Conservation (phyloP, 345 rosid genomes). For the Salix dunnii region DNA sequence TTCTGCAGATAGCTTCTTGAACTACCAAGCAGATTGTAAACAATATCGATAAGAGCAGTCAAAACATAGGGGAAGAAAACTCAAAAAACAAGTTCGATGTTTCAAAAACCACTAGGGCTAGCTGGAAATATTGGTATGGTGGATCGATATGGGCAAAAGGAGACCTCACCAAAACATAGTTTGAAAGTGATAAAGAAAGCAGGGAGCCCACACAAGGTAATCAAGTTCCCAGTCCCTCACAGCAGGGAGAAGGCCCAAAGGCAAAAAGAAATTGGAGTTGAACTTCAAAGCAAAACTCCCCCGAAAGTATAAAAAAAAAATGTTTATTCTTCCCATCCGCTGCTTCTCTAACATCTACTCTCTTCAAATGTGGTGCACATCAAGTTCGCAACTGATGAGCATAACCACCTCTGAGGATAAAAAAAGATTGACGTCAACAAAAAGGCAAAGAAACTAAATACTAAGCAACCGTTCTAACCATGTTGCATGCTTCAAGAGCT, state of each 20-base stretch:
- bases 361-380: background rate
- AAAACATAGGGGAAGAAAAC: background rate
- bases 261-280: background rate
- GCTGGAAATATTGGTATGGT: background rate
- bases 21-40: too few species aligned
- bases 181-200: background rate
- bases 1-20: too few species aligned
- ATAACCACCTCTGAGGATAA: background rate
- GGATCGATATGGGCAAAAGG: background rate
- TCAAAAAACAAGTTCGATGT: background rate
- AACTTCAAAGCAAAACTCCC: too few species aligned
- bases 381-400: background rate
- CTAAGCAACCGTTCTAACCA: background rate
- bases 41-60: background rate
- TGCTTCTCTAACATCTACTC: background rate
- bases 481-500: background rate
- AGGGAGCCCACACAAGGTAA: background rate
- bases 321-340: background rate
- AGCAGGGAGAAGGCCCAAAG: background rate
- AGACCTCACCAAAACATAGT: background rate
- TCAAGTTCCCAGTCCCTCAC: background rate
- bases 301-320: too few species aligned
- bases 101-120: background rate
- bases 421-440: background rate
- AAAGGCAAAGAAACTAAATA: background rate